Evolutionary conservation across 2,329 filamentous ascomycete species (phyloP).

Genomic region (Alternaria tenuissima): DNA sequence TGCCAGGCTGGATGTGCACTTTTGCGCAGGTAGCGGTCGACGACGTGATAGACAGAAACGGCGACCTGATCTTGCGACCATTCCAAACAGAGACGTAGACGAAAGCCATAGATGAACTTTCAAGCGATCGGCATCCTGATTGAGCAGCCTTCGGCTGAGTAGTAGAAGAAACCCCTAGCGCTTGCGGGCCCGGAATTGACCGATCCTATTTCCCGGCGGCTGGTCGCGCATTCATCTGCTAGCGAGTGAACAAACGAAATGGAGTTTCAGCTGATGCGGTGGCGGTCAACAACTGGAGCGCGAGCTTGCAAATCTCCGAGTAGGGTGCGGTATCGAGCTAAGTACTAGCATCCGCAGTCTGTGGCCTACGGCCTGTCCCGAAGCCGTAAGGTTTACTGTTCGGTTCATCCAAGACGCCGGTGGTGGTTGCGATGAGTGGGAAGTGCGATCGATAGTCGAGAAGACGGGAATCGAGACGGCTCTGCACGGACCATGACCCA

Average conservation of each 20-base stretch:
- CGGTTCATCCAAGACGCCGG: constrained; percentile 1
- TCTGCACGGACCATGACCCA: background rate
- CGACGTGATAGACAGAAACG: background rate
- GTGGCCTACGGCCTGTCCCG: constrained; percentile 12
- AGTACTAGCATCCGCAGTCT: background rate
- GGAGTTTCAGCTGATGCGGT: constrained; percentile 4
- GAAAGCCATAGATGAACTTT: background rate
- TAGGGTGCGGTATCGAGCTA: background rate
- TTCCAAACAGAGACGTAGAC: constrained; percentile 6
- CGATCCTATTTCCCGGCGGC: background rate
- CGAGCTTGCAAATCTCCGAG: constrained; percentile 5
- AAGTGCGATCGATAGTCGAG: constrained; percentile 12
- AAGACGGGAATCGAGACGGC: background rate
- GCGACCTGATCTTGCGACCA: background rate
- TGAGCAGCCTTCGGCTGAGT: constrained; percentile 1
- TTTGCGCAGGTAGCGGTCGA: background rate
- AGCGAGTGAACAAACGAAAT: background rate
- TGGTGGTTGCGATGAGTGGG: background rate
- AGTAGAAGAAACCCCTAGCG: constrained; percentile 5
- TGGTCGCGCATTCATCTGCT: background rate
- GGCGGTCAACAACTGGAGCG: constrained; percentile 4
- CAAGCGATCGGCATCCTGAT: constrained; percentile 15
- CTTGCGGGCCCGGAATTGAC: background rate
- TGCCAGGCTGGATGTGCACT: background rate
- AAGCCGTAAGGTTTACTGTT: constrained; percentile 8